Evolutionary conservation across 805 yeast species (phyloP).

Genomic region (Geotrichum ghanense): DNA sequence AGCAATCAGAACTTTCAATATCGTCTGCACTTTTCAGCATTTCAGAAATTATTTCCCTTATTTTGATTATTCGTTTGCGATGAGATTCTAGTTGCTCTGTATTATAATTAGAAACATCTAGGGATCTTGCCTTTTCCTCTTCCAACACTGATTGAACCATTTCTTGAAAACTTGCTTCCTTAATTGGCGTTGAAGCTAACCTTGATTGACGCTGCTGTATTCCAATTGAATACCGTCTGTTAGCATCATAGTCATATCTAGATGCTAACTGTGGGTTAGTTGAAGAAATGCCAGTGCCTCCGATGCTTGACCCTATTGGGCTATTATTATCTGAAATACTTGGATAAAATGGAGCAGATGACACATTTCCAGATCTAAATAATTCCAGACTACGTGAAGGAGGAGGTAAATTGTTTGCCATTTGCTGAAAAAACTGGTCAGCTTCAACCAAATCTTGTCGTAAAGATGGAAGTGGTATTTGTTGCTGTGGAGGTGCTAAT

Average conservation of each 20-base stretch:
- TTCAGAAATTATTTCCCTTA: background rate
- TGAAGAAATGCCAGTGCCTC: background rate
- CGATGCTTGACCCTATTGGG: conserved; percentile 4
- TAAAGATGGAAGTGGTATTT: conserved; percentile 22
- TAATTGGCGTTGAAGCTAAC: background rate
- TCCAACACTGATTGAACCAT: background rate
- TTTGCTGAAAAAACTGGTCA: conserved; percentile 51
- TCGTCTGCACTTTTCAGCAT: background rate
- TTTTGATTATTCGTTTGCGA: background rate
- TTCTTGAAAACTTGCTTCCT: background rate
- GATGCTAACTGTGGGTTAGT: conserved; percentile 19
- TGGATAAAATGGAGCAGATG: conserved; percentile 7
- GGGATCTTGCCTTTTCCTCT: background rate
- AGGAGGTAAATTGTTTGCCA: conserved; percentile 29
- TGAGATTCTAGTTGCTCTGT: background rate
- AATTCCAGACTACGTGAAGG: background rate
- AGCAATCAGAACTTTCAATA: too few species aligned
- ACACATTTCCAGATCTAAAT: background rate
- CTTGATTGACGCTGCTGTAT: conserved; percentile 14
- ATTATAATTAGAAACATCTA: background rate
- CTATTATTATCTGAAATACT: conserved; percentile 4
- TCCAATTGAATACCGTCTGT: conserved; percentile 20
- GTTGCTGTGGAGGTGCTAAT: conserved; percentile 10
- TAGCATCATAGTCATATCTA: conserved; percentile 18
- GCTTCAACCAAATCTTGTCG: conserved; percentile 50